A percentile compares a stretch with the other conserved stretches of the same genome.
Evolutionary conservation across 163 green algal genomes (phyloP).

Genomic region (Coccomyxa subellipsoidea): DNA sequence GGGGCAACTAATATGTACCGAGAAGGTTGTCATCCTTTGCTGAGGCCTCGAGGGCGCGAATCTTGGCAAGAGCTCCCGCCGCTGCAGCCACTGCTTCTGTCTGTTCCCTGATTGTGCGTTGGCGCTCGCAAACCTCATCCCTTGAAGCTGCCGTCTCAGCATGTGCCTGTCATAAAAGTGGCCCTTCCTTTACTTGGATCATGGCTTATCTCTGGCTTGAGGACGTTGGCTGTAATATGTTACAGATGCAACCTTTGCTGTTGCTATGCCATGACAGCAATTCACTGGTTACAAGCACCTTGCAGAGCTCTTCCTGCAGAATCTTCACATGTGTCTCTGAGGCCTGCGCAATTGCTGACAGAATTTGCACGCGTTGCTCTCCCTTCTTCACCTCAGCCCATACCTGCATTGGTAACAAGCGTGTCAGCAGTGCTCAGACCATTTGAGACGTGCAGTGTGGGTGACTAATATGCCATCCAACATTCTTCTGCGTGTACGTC

Average conservation of each 20-base stretch:
- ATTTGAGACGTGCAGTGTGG: neutral
- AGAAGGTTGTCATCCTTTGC: neutral
- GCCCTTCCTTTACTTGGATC: neutral
- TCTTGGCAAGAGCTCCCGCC: neutral
- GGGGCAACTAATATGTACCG: neutral
- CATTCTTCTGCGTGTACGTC: neutral
- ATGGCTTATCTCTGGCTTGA: too few species aligned
- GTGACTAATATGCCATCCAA: neutral
- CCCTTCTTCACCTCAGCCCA: neutral
- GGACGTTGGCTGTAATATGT: too few species aligned
- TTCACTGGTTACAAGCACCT: neutral
- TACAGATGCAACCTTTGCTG: too few species aligned
- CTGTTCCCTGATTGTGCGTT: neutral
- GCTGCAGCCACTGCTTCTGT: neutral
- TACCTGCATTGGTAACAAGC: neutral
- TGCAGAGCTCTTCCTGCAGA: constrained; percentile 3
- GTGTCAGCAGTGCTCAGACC: neutral
- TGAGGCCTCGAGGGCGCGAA: neutral
- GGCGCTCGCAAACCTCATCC: neutral
- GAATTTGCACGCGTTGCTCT: neutral
- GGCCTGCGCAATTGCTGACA: neutral
- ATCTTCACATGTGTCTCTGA: neutral
- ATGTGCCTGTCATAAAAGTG: neutral
- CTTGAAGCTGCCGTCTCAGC: neutral
- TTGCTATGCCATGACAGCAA: too few species aligned